A percentile compares a stretch with the other conserved stretches of the same genome.
phyloP scores from a whole-genome alignment of 73 alveolate genomes.

The Diophrys appendiculata region DNA sequence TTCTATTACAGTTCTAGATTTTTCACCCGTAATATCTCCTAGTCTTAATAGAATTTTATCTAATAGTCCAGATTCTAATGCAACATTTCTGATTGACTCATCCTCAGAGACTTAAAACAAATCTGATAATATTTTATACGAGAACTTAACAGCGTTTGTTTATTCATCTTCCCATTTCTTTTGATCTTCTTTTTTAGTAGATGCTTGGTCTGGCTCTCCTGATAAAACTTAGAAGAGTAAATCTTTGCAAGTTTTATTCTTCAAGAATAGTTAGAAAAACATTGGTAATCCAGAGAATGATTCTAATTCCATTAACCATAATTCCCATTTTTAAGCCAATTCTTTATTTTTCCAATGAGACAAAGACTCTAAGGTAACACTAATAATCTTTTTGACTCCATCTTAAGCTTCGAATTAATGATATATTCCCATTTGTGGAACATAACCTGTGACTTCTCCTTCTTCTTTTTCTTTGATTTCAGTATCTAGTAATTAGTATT shows the following conservation, averaged over 20 bases:
- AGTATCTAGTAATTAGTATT: neutral
- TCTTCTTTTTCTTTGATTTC: neutral
- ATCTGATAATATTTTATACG: conserved; percentile 56
- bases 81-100: conserved; percentile 62
- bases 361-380: conserved; percentile 39
- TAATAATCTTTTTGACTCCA: conserved; percentile 68
- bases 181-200: conserved; percentile 15
- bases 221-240: conserved; percentile 69
- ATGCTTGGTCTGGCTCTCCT: conserved; percentile 40
- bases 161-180: conserved; percentile 69
- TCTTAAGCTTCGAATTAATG: conserved; percentile 57
- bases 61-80: conserved; percentile 65
- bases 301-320: conserved; percentile 67
- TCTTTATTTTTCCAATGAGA: conserved; percentile 51
- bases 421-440: conserved; percentile 47
- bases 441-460: neutral
- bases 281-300: conserved; percentile 67
- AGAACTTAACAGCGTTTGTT: conserved; percentile 66
- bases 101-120: conserved; percentile 60
- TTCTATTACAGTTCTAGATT: conserved; percentile 30
- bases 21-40: conserved; percentile 65
- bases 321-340: conserved; percentile 65
- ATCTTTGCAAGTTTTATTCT: conserved; percentile 63
- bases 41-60: conserved; percentile 67
- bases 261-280: conserved; percentile 68